Conservation (phyloP, 257 asterid genomes). For the Solanum ossicruentum region DNA sequence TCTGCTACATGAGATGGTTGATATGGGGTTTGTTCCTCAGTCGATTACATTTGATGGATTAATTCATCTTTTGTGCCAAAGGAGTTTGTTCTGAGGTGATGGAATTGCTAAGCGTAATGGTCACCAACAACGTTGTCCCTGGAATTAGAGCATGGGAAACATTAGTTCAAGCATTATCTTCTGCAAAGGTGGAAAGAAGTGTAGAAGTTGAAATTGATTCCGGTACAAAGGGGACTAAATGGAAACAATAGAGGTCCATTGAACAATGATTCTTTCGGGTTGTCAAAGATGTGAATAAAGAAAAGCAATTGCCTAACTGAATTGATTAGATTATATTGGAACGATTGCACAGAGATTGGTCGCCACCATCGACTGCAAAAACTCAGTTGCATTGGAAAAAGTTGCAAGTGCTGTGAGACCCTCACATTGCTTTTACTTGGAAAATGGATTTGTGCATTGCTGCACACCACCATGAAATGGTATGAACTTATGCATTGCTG, state of each 20-base stretch:
- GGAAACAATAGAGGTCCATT: background rate
- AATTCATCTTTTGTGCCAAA: constrained; percentile 16
- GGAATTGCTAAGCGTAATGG: constrained; percentile 17
- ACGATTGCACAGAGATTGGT: background rate
- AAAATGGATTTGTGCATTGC: background rate
- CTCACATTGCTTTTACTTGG: background rate
- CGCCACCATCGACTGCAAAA: background rate
- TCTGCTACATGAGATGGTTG: constrained; percentile 25
- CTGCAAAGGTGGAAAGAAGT: background rate
- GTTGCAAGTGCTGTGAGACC: background rate
- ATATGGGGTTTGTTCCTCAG: constrained; percentile 4
- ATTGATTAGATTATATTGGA: background rate
- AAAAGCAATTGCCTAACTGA: background rate
- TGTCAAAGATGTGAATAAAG: background rate
- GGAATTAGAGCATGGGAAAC: constrained; percentile 17
- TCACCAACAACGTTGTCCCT: constrained; percentile 9
- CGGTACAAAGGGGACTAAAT: background rate
- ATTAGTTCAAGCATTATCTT: background rate
- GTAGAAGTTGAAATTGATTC: background rate
- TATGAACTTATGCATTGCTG: background rate
- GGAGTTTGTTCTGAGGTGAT: constrained; percentile 13
- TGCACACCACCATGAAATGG: background rate
- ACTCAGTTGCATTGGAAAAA: background rate
- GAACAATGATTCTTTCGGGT: background rate
- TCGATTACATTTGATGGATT: constrained; percentile 17